Evolutionary conservation across 495 filamentous ascomycete species (phyloP), one percentile per base, ranked within the genome.

Genomic region (Aspergillus sparsus): DNA sequence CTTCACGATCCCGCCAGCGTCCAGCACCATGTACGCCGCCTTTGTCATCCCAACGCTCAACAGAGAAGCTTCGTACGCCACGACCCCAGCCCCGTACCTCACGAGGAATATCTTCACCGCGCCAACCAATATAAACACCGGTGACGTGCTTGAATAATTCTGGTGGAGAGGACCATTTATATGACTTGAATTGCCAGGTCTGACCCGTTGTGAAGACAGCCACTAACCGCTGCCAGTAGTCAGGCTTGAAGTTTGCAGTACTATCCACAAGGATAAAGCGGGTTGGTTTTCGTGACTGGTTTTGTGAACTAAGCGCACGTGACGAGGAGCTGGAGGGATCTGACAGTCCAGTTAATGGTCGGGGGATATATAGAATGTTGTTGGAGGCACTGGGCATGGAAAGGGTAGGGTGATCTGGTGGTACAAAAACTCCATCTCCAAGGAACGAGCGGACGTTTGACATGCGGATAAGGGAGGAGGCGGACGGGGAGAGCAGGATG

Each of bases 171-270:
- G 88, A 87, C 93, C 94, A 98, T 76, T 94, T 95, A 82, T 98
- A 99, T 49, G 86, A 88, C 76, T 96, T 96, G 77, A 98, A 99
- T 73, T 99, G 94, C 94, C 94, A 99, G 10, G 89, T 87, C 74
- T 99, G 94, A 21, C 94, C 94, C 8, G 94, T 99, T 0, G 94
- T 99, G 75, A 99, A 99, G 47, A 99, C 92, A 8, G 91, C 95
- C 8, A 98, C 94, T 9, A 99, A 90, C 16, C 95, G 87, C 58
- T 87, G 85, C 94, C 94, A 99, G 77, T 98, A 97, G 69, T 98
- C 93, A 1, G 94, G 94, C 72, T 94, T 94, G 81, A 99, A 99
- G 74, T 95, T 88, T 66, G 94, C 87, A 0, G 91, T 87, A 11
- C 85, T 86, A 70, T 99, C 94, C 53, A 97, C 93, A 21, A 99